Evolutionary conservation across 164 flowering plant genomes (phyloP).

Genomic region (Protea cynaroides): DNA sequence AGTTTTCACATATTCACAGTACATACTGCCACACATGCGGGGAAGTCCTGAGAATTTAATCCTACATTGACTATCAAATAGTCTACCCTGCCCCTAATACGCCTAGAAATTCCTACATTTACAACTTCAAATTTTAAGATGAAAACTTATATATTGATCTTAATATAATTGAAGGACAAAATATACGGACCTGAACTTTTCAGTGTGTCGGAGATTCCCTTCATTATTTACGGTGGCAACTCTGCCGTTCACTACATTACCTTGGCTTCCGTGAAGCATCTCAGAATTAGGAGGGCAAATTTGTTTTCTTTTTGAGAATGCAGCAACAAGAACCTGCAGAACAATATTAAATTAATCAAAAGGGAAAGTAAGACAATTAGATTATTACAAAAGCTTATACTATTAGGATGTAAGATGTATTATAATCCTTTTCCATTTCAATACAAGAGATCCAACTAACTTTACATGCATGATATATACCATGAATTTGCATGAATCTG

Average conservation of each 20-base stretch:
- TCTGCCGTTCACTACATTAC: neutral
- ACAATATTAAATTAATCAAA: neutral
- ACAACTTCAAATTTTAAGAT: too few relatives aligned
- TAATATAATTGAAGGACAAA: too few relatives aligned
- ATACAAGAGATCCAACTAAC: neutral
- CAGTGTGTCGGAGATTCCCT: conserved; percentile 24
- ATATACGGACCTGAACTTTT: conserved; percentile 40
- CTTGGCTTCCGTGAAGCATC: neutral
- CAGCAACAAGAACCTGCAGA: conserved; percentile 1
- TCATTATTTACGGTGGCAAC: neutral
- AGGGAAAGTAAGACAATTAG: neutral
- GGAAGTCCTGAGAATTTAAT: too few relatives aligned
- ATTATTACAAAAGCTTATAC: neutral
- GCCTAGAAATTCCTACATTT: too few relatives aligned
- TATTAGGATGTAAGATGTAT: too few relatives aligned
- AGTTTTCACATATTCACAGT: too few relatives aligned
- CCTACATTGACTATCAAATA: too few relatives aligned
- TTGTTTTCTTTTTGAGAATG: neutral
- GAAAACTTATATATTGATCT: too few relatives aligned
- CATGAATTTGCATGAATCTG: neutral
- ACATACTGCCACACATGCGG: too few relatives aligned
- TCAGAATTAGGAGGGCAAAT: neutral
- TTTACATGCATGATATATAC: neutral
- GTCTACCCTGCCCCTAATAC: too few relatives aligned
- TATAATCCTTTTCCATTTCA: too few relatives aligned